Evolutionary conservation across 441 rosid species (phyloP), one percentile per base, ranked within the genome.

Genomic region (Isatis lusitanica): DNA sequence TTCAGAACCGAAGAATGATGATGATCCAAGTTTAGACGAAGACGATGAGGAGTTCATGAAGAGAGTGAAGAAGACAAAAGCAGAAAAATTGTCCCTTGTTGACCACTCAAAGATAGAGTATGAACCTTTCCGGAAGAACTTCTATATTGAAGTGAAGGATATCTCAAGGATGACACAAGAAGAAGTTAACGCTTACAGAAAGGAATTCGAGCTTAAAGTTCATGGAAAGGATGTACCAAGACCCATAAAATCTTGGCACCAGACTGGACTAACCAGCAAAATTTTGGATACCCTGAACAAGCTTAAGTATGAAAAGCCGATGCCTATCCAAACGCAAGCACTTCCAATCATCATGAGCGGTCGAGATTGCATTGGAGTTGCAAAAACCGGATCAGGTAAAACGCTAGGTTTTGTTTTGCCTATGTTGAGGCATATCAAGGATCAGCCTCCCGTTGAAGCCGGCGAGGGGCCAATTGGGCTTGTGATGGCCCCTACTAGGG

Each of bases 401-500:
- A 94, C 96, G 73, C 88, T 95, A 59, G 99, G 97, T 21, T 95
- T 95, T 84, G 97, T 92, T 62, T 85, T 95, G 79, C 99, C 99
- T 56, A 88, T 92, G 99, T 81, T 92, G 85, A 89, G 99, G 84
- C 99, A 95, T 82, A 92, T 95, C 51, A 92, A 92, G 85, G 94
- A 94, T 83, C 98, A 94, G 82, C 94, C 91, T n/a, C 97, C 93
- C 9, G 96, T 94, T 52, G 88, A 82, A 68, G 89, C 97, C 73
- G 98, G 96, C 46, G 98, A 94, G 60, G 98, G 98, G 58, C 98
- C 98, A 5, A 81, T 92, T 53, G 97, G 94, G 66, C 94, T 94
- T 70, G 85, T 94, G 68, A 94, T 94, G 98, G 98, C 98, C 68
- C 98, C 98, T 56, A 92, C 98, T 0, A 94, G 98, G 81, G 98